Base-by-base conservation (phyloP, 2,329 filamentous ascomycete genomes). In the Nemania sp. region DNA sequence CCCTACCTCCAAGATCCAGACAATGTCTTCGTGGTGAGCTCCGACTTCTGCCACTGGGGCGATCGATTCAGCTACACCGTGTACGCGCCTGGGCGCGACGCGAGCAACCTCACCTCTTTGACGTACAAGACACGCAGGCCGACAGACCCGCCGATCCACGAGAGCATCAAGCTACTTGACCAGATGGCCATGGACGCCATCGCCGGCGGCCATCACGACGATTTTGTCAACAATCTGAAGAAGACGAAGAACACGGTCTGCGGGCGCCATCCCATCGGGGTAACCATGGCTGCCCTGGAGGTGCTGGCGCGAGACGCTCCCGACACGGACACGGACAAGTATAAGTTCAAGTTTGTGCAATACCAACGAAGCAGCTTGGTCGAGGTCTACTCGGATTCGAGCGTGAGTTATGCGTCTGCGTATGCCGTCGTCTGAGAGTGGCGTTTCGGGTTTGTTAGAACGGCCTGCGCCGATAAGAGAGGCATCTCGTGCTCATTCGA, bases 21-120 rank as follows among this genome's bases (percentile, higher is more conserved):
- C 12, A 96, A 91, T 62, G 87, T 89, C 1, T 97, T 98, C 73
- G 84, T 99, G 62, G 84, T 98, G 65, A 95, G 90, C 74, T 97
- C 92, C 1, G 95, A 99, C 74, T 99, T 99, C 74, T 97, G 94
- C 66, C 95, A 99, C 76, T 99, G 95, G 95, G 95, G 95, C 11
- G 69, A 80, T 0, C 83, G 91, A 50, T 99, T 97, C 75, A 80
- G 83, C 57, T 99, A 98, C 75, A 91, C 87, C 29, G 89, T 89
- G 60, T 97, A 97, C 74, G 83, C 61, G 61, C 83, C 63, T 57
- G 80, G 66, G 70, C 73, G 71, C 37, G 72, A 76, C 12, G 65
- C 78, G 2, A 79, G 21, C 67, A 75, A 71, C 63, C 76, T 78
- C 71, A 79, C 65, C 65, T 78, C 71, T 20, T 78, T 79, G 37